phyloP scores from a whole-genome alignment of 2,329 filamentous ascomycete genomes.

The Colletotrichum sp. region DNA sequence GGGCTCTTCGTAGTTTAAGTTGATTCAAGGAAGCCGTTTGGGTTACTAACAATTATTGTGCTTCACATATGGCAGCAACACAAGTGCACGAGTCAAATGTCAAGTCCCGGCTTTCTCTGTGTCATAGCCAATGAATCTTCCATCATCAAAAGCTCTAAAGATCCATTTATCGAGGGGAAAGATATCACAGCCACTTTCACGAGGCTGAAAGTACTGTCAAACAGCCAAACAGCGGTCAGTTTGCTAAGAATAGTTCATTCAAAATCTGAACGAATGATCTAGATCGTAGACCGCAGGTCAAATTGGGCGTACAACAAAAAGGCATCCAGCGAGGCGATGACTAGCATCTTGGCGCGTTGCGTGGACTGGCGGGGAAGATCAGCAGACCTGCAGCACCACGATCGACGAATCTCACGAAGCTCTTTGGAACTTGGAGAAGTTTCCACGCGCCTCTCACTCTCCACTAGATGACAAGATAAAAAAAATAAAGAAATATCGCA shows the following conservation, averaged over 20 bases:
- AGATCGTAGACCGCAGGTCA: neutral
- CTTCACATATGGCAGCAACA: neutral
- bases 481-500: neutral
- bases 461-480: neutral
- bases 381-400: neutral
- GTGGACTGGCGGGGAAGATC: neutral
- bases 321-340: neutral
- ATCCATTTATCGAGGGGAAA: neutral
- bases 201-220: neutral
- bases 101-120: neutral
- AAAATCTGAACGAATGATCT: neutral
- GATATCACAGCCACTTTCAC: neutral
- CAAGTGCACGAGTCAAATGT: neutral
- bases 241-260: neutral
- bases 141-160: neutral
- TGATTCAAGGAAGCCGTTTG: neutral
- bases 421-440: neutral
- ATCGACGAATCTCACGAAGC: neutral
- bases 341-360: neutral
- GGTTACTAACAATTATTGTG: rapidly evolving
- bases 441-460: neutral
- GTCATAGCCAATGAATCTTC: neutral
- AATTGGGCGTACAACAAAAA: neutral
- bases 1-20: neutral
- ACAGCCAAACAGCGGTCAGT: neutral